Evolutionary conservation across 805 yeast genomes (phyloP), one percentile per base, ranked within the genome.

Genomic region (Cyberlindnera americana): DNA sequence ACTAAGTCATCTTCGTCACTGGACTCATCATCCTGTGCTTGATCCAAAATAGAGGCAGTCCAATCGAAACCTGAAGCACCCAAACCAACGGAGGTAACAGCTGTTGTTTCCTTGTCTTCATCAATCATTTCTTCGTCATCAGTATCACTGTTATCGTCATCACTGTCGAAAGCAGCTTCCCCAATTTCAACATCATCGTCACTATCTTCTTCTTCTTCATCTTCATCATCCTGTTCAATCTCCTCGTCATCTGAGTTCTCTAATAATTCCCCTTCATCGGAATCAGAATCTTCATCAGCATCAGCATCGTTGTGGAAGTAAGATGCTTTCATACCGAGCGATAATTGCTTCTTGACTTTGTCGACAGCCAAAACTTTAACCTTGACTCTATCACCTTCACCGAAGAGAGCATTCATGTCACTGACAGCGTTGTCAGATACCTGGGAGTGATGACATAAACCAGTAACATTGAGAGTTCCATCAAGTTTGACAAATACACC

Each of bases 301-400:
- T 56, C 68, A n/a, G 52, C 66, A 13, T 51, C 61, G 6, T 57
- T 64, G 21, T 57, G 59, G 60, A 91, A 93, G 63, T 83, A 88
- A 3, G 96, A 85, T 3, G 97, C 97, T 67, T 89, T 91, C 90
- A 91, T 81, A 48, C 98, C 96, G 46, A 91, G 72, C 1, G 95
- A 81, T 16, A 91, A 57, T 57, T 84, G 90, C 45, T 81, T 81
- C 69, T 83, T 88, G 10, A 69, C 77, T 2, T 50, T 40, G 53
- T 84, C 81, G 23, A 82, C 68, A 22, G 69, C 73, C 50, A 90
- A 67, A 27, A 91, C 71, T 65, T 83, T 83, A 25, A 87, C 95
- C 65, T 87, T 87, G 31, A 91, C 97, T 46, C 83, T 73, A 58
- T 91, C 98, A 49, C 98, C 98, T 53, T 78, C 86, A 39, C 84